Conservation (phyloP, 176 grass and related monocot genomes). For the Melocanna baccifera region DNA sequence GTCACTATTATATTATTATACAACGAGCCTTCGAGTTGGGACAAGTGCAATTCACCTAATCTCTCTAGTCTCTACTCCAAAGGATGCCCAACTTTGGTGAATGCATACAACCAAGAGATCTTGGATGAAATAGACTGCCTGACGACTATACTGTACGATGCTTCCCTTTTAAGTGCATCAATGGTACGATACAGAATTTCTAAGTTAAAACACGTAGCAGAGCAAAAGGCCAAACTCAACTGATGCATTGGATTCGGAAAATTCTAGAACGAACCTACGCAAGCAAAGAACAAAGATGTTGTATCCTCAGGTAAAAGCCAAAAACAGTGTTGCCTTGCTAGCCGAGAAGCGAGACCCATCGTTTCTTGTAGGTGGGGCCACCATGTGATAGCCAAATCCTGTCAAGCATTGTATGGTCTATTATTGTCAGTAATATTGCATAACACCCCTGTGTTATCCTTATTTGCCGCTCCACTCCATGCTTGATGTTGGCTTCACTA, state of each 20-base stretch:
- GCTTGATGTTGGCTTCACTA: neutral
- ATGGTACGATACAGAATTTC: too few species aligned
- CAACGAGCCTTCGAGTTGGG: too few species aligned
- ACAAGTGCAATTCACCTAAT: neutral
- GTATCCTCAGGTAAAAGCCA: neutral
- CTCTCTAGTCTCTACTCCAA: neutral
- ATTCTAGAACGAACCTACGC: neutral
- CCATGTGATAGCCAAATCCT: neutral
- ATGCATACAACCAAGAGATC: neutral
- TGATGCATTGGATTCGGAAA: neutral
- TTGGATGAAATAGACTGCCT: neutral
- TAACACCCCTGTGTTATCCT: rapidly evolving
- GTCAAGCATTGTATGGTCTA: neutral
- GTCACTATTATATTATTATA: too few species aligned
- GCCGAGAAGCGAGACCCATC: neutral
- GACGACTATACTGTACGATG: neutral
- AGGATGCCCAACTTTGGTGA: neutral
- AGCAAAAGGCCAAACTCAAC: neutral
- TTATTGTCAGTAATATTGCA: neutral
- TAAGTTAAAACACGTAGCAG: neutral
- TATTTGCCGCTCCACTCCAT: neutral
- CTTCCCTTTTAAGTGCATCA: neutral
- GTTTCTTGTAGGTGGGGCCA: neutral
- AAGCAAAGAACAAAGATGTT: neutral
- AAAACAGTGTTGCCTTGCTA: neutral